Evolutionary conservation across 768 basidiomycete genomes (phyloP).

Genomic region (Lepiota brunneoincarnata): DNA sequence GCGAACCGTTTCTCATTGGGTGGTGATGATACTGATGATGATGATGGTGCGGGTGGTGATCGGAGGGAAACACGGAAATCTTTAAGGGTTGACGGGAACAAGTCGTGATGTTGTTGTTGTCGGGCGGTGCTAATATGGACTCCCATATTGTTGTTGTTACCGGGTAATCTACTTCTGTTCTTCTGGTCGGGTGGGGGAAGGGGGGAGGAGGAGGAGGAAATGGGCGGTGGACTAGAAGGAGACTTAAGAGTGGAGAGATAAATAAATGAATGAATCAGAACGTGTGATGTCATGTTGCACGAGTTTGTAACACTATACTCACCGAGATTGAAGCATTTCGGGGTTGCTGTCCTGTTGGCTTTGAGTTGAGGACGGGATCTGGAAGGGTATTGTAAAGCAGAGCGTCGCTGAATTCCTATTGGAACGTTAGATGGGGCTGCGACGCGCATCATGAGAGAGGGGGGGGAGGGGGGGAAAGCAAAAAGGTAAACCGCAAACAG

Average conservation of each 20-base stretch:
- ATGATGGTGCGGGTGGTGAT: conserved; percentile 1
- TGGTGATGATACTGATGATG: neutral
- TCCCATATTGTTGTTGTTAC: conserved; percentile 5
- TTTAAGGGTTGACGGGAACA: neutral
- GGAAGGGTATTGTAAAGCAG: conserved; percentile 4
- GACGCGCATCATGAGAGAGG: neutral
- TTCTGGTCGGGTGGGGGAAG: neutral
- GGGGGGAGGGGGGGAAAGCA: neutral
- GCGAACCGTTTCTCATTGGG: neutral
- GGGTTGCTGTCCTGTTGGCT: conserved; percentile 8
- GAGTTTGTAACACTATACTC: conserved; percentile 17
- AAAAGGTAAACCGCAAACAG: neutral
- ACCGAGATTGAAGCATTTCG: conserved; percentile 18
- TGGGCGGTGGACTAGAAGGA: conserved; percentile 9
- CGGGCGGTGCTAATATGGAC: neutral
- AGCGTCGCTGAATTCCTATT: conserved; percentile 13
- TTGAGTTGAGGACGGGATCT: conserved; percentile 12
- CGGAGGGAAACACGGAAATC: conserved; percentile 3
- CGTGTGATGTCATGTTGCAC: conserved; percentile 21
- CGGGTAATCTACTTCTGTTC: neutral
- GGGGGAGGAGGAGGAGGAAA: conserved; percentile 6
- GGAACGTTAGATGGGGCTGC: conserved; percentile 1
- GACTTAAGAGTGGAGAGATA: neutral
- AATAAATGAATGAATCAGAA: neutral
- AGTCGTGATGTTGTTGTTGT: neutral